These are phyloP conservation scores for Lentinula sp. DNA, from an alignment of 768 basidiomycete species.

Conservation along the genomic window DNA sequence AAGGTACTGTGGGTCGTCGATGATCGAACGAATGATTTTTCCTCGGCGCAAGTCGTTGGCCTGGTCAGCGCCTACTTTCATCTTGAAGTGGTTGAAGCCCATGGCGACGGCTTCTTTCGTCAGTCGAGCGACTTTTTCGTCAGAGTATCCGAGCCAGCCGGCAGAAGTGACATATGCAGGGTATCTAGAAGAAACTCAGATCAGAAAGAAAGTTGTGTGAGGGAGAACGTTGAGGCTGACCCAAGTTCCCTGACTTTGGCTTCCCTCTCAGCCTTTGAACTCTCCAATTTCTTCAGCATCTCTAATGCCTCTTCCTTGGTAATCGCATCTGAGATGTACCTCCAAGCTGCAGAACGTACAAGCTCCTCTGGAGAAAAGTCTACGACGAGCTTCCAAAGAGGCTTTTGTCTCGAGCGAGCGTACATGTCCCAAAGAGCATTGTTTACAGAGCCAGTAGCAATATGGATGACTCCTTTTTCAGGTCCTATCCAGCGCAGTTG, in stretches of 20 bases:
- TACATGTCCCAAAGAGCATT: constrained; percentile 96
- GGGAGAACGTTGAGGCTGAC: constrained; percentile 22
- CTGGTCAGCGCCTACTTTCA: constrained; percentile 90
- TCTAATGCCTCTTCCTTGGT: constrained; percentile 85
- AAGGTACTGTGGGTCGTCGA: constrained; percentile 85
- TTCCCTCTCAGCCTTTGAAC: constrained; percentile 75
- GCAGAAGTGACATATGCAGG: constrained; percentile 93
- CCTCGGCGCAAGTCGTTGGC: constrained; percentile 84
- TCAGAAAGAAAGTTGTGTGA: background rate
- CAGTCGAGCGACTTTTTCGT: constrained; percentile 84
- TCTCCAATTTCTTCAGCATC: constrained; percentile 73
- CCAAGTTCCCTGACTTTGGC: constrained; percentile 65
- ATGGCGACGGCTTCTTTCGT: constrained; percentile 79
- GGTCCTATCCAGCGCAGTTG: constrained; percentile 95
- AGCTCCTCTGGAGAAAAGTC: constrained; percentile 88
- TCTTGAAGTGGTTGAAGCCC: constrained; percentile 99
- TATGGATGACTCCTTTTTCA: constrained; percentile 92
- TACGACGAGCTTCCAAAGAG: constrained; percentile 89
- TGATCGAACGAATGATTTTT: constrained; percentile 86
- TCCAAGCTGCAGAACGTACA: constrained; percentile 69
- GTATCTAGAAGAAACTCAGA: constrained; percentile 41
- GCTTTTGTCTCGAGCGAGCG: constrained; percentile 72
- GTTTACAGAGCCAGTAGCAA: constrained; percentile 82
- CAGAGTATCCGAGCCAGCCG: constrained; percentile 90
- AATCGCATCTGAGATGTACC: constrained; percentile 92